Percentiles rank a stretch among this genome's conserved stretches.
phyloP scores from a whole-genome alignment of 192 early-diverging fungal genomes.

The Backusella mclennaniae region DNA sequence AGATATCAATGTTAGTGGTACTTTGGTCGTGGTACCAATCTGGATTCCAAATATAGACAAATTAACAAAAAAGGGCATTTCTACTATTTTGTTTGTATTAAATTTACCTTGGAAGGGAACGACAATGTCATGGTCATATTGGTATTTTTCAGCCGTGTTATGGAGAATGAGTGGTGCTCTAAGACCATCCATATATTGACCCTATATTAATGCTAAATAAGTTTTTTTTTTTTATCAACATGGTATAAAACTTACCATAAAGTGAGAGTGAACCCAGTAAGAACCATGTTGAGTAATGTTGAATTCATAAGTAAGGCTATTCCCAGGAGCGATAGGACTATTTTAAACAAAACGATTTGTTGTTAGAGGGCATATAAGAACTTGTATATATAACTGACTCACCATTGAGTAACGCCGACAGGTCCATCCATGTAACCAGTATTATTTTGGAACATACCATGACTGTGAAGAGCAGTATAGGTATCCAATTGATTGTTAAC shows the following conservation, averaged over 20 bases:
- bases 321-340: conserved; percentile 69
- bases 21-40: conserved; percentile 64
- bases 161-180: conserved; percentile 38
- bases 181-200: conserved; percentile 45
- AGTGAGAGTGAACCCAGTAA: conserved; percentile 56
- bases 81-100: not conserved
- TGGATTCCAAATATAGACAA: not conserved
- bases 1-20: conserved; percentile 44
- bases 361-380: not conserved
- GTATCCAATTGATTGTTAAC: conserved; percentile 39
- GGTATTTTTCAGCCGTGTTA: conserved; percentile 44
- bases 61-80: conserved; percentile 11
- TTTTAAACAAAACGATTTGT: not conserved
- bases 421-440: conserved; percentile 52
- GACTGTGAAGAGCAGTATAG: conserved; percentile 47
- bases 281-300: conserved; percentile 61
- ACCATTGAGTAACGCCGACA: conserved; percentile 58
- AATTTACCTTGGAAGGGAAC: conserved; percentile 58
- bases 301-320: conserved; percentile 74
- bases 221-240: not conserved
- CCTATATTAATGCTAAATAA: not conserved
- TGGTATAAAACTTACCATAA: conserved; percentile 19
- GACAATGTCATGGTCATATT: conserved; percentile 68
- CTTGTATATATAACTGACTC: not conserved
- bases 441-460: conserved; percentile 54